Base-by-base conservation (phyloP, 1,139 yeast genomes). In the Diutina sp. region DNA sequence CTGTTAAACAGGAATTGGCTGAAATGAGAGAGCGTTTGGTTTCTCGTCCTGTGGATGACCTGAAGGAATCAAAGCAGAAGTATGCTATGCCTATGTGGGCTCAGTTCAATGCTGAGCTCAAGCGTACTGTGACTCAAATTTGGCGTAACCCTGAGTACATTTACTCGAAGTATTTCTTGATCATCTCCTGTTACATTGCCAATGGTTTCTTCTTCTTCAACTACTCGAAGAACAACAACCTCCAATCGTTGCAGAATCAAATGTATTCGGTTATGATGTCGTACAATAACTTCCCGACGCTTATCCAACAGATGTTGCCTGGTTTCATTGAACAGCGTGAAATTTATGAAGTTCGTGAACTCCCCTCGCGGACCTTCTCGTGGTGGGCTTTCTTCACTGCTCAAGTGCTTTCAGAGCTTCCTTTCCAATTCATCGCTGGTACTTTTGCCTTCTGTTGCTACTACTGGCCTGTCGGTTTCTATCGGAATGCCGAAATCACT, bases 261-360 rank as follows among this genome's bases (percentile, higher is more conserved):
- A 79, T 80, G 84, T 83, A 85, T 63, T 74, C 90, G 2, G 69
- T 83, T 57, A 87, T 87, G 9, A 84, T 86, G 89, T 77, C 63
- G 75, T 83, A 56, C 78, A 85, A 70, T 21, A 45, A 35, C 12
- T 30, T 30, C 32, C 41, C 44, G n/a, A 83, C 89, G 51, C 65
- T 86, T 60, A 67, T 57, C 8, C 55, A 56, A 28, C 58, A 57
- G 52, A 51, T 53, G 54, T 47, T 57, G 30, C 57, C 58, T 1
- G 46, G 35, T 46, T 58, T 25, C 12, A 35, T 56, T 14, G 53
- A 30, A 30, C 95, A 87, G 69, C 82, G 97, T 71, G 83, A 83
- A 63, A 73, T 90, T 55, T 90, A 88, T 67, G 96, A 89, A 67
- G 91, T 85, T n/a, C 82, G 96, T 67, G 97, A 90, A 69, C 82